Conservation (phyloP, 1,284 basidiomycete genomes). For the Cryptococcus sp. region DNA sequence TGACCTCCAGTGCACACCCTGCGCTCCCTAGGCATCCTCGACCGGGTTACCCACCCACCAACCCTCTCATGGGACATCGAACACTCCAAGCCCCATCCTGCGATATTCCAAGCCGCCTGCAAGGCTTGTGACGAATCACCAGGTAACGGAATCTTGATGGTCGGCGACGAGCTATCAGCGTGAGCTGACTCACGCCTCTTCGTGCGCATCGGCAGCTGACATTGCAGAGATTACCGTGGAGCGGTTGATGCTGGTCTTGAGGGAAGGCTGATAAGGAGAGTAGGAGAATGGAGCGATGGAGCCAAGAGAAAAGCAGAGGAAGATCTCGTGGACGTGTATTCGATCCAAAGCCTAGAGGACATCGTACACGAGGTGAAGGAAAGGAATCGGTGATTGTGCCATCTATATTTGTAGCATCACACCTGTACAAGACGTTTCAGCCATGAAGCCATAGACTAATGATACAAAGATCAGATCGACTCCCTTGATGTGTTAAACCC, state of each 20-base stretch:
- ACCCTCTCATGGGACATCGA: slow-evolving; percentile 43
- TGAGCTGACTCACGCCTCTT: too few species aligned
- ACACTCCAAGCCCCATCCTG: slow-evolving; percentile 33
- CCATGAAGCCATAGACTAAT: too few species aligned
- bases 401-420: neutral
- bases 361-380: slow-evolving; percentile 25
- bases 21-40: slow-evolving; percentile 30
- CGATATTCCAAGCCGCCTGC: slow-evolving; percentile 39
- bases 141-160: slow-evolving; percentile 41
- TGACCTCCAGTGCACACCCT: slow-evolving; percentile 34
- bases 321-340: slow-evolving; percentile 27
- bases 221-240: slow-evolving; percentile 40
- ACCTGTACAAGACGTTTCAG: too few species aligned
- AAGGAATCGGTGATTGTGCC: neutral
- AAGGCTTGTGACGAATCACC: slow-evolving; percentile 15
- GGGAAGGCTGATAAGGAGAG: slow-evolving; percentile 36
- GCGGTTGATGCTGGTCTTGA: slow-evolving; percentile 34
- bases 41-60: slow-evolving; percentile 31
- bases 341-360: slow-evolving; percentile 24
- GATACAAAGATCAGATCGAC: too few species aligned
- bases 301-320: slow-evolving; percentile 31
- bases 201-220: too few species aligned
- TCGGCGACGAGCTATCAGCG: slow-evolving; percentile 47
- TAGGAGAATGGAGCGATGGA: slow-evolving; percentile 44
- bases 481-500: too few species aligned